A percentile compares a stretch with the other conserved stretches of the same genome.
Conservation (phyloP, 139 green algal genomes). For the Eudorina sp. region DNA sequence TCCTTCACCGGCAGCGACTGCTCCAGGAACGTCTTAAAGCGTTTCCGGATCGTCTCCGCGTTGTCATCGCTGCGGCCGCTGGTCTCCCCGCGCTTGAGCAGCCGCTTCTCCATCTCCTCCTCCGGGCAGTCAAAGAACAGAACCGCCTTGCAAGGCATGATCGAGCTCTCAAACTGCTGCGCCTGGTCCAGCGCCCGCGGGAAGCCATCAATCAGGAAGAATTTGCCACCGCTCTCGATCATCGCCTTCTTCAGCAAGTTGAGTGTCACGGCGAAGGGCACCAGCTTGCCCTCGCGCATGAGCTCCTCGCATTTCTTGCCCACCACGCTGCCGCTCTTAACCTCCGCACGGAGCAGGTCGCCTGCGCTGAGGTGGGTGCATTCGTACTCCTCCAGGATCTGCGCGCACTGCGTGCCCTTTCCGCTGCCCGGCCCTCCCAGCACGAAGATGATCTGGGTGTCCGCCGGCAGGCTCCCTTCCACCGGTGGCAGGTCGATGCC, state of each 20-base stretch:
- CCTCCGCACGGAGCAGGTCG: constrained; percentile 86
- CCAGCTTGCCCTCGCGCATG: constrained; percentile 90
- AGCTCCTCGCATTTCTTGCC: constrained; percentile 79
- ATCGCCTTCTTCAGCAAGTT: constrained; percentile 83
- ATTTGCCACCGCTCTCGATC: constrained; percentile 64
- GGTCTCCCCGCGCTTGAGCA: constrained; percentile 91
- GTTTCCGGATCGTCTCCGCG: constrained; percentile 92
- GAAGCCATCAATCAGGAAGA: constrained; percentile 96
- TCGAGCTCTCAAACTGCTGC: constrained; percentile 74
- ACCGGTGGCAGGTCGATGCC: constrained; percentile 46
- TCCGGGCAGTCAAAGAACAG: constrained; percentile 66
- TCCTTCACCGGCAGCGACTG: constrained; percentile 89
- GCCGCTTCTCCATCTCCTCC: constrained; percentile 88
- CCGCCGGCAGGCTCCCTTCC: constrained; percentile 42
- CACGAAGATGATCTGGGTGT: constrained; percentile 66
- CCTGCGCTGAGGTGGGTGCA: constrained; percentile 72
- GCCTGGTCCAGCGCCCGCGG: constrained; percentile 89
- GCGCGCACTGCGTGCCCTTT: constrained; percentile 71
- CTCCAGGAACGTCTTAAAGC: constrained; percentile 93
- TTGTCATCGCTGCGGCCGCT: constrained; percentile 96
- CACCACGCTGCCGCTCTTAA: constrained; percentile 70
- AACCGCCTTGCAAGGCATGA: constrained; percentile 60
- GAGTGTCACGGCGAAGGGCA: constrained; percentile 82
- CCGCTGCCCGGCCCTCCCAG: constrained; percentile 66
- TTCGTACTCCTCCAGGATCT: constrained; percentile 59